A percentile compares a stretch with the other conserved stretches of the same genome.
Conservation (phyloP, 1,284 basidiomycete species). For the Farysia itapuensis region DNA sequence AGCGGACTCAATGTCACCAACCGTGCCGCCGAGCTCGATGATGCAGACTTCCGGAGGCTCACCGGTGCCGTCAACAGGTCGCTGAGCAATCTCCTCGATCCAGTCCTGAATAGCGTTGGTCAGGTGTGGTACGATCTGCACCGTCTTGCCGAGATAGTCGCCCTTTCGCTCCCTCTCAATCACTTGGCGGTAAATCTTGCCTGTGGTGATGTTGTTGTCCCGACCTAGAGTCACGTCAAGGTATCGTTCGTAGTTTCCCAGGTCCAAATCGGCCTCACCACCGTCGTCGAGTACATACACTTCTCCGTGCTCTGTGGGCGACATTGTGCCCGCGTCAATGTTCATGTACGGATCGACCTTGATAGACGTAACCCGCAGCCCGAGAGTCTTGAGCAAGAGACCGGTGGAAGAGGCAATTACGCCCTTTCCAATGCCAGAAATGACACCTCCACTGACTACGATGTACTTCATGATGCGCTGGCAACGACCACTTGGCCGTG, state of each 20-base stretch:
- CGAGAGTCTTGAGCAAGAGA: constrained; percentile 89
- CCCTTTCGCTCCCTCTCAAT: constrained; percentile 97
- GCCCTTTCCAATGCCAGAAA: constrained; percentile 63
- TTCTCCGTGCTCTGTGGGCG: constrained; percentile 97
- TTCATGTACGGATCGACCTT: constrained; percentile 99
- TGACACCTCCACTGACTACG: constrained; percentile 61
- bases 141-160: constrained; percentile 96
- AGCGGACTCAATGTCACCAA: constrained; percentile 92
- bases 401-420: constrained; percentile 84
- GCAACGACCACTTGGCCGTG: no score
- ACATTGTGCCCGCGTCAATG: constrained; percentile 99
- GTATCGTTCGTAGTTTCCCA: constrained; percentile 98
- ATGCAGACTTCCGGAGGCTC: constrained; percentile 96
- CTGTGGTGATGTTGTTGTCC: constrained; percentile 98
- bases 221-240: constrained; percentile 88
- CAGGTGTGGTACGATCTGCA: constrained; percentile 94
- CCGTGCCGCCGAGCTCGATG: constrained; percentile 92
- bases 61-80: constrained; percentile 90
- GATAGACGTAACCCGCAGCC: constrained; percentile 95
- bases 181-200: constrained; percentile 95
- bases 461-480: constrained; percentile 62
- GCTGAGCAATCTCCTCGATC: constrained; percentile 91
- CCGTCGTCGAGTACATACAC: constrained; percentile 98
- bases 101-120: constrained; percentile 98
- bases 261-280: constrained; percentile 94